These are phyloP conservation scores for Lepidium africanum DNA, from an alignment of 345 rosid species.

Conservation along the genomic window DNA sequence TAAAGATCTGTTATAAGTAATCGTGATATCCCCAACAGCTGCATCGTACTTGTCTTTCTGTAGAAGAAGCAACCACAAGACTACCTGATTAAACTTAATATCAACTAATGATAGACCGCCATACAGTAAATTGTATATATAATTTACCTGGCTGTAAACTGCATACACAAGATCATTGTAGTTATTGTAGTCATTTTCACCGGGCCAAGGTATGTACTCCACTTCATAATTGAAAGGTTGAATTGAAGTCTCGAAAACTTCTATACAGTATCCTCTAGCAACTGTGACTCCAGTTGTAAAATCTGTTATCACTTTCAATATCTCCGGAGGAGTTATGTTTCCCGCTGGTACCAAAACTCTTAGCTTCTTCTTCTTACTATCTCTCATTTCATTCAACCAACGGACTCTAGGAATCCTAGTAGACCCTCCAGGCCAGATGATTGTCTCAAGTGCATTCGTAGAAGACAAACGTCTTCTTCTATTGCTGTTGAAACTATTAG, in stretches of 20 bases:
- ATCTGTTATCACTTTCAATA: conserved; percentile 12
- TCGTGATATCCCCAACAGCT: conserved; percentile 37
- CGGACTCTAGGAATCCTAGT: background rate
- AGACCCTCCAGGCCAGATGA: conserved; percentile 36
- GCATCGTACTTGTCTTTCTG: conserved; percentile 36
- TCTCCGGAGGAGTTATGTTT: background rate
- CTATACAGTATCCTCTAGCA: conserved; percentile 27
- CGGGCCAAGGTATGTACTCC: conserved; percentile 25
- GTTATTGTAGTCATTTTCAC: background rate
- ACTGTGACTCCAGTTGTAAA: background rate
- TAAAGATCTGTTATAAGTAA: conserved; percentile 32
- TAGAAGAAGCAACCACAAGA: background rate
- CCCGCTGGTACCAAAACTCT: conserved; percentile 22
- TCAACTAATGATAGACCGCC: background rate
- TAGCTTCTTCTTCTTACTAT: background rate
- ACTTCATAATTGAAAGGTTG: conserved; percentile 12
- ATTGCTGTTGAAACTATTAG: background rate
- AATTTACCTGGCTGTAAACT: conserved; percentile 24
- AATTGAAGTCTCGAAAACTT: conserved; percentile 26
- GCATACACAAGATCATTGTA: conserved; percentile 13
- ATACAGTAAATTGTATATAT: background rate
- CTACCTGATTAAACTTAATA: background rate
- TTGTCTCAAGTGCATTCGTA: background rate
- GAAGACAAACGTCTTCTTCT: background rate
- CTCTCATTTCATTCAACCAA: background rate